Conservation (phyloP, 495 filamentous ascomycete species). For the Lepidopterella palustris region DNA sequence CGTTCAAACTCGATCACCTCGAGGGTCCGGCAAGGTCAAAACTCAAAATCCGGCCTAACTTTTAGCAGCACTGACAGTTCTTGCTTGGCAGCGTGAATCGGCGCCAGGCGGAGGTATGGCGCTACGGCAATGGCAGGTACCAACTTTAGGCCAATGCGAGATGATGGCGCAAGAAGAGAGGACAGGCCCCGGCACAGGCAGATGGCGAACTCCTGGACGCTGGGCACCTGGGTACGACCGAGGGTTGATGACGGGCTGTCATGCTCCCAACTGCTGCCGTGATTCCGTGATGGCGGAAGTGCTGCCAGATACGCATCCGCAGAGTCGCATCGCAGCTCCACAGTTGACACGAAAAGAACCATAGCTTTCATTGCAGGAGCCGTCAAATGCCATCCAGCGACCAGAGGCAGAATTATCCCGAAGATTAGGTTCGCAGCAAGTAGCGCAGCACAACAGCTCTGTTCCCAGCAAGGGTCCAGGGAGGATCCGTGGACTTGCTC, state of each 20-base stretch:
- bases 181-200: not conserved
- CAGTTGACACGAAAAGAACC: not conserved
- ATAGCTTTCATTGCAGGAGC: not conserved
- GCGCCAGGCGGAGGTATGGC: slow-evolving; percentile 1
- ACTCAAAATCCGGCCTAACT: not conserved
- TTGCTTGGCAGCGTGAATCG: not conserved
- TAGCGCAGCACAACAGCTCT: not conserved
- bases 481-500: slow-evolving; percentile 1
- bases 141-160: too few species aligned
- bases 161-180: slow-evolving; percentile 1
- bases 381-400: not conserved
- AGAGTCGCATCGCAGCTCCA: not conserved
- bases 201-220: not conserved
- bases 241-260: not conserved
- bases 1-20: too few species aligned
- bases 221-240: not conserved
- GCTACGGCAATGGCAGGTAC: slow-evolving; percentile 2
- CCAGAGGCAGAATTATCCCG: too few species aligned
- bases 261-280: not conserved
- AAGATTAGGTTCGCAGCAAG: not conserved
- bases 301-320: not conserved
- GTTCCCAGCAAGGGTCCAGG: not conserved
- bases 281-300: not conserved
- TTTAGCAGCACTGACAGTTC: not conserved
- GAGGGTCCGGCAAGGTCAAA: too few species aligned